A percentile compares a stretch with the other conserved stretches of the same genome.
Conservation (phyloP, 2,329 filamentous ascomycete genomes). For the Incumbomyces delicatus region DNA sequence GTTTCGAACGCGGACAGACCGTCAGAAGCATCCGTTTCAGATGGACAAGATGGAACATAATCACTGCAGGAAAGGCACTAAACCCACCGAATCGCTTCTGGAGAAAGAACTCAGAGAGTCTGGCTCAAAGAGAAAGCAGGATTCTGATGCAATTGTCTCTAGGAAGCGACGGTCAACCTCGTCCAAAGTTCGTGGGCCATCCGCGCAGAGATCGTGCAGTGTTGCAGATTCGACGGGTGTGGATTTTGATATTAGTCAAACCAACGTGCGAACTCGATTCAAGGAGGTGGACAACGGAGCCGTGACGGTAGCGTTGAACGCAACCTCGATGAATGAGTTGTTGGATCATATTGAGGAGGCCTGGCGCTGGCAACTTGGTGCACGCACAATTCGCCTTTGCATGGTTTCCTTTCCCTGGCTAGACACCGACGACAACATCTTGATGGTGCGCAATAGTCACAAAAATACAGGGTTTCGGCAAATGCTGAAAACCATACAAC, state of each 20-base stretch:
- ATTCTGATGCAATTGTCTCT: neutral
- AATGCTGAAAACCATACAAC: slow-evolving; percentile 14
- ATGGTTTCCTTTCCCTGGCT: slow-evolving; percentile 16
- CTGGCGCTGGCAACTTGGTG: slow-evolving; percentile 15
- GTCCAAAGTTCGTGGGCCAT: no score
- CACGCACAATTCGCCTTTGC: slow-evolving; percentile 8
- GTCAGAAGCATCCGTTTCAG: slow-evolving; percentile 14
- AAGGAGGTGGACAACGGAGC: neutral
- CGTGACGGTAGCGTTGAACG: neutral
- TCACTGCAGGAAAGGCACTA: slow-evolving; percentile 8
- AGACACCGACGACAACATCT: slow-evolving; percentile 7
- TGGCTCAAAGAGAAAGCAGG: neutral
- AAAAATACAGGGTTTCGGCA: slow-evolving; percentile 11
- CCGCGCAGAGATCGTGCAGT: no score
- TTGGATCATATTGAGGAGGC: neutral
- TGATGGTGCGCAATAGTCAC: slow-evolving; percentile 11
- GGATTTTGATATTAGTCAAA: neutral
- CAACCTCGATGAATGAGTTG: neutral
- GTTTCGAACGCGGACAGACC: slow-evolving; percentile 12
- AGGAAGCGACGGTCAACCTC: no score
- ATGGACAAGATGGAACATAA: slow-evolving; percentile 15
- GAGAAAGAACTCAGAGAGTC: slow-evolving; percentile 8
- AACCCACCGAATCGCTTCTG: slow-evolving; percentile 7
- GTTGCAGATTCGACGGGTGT: no score
- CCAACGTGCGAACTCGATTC: neutral